Conservation (phyloP, 257 asterid species). For the Nicotiana tomentosiformis region DNA sequence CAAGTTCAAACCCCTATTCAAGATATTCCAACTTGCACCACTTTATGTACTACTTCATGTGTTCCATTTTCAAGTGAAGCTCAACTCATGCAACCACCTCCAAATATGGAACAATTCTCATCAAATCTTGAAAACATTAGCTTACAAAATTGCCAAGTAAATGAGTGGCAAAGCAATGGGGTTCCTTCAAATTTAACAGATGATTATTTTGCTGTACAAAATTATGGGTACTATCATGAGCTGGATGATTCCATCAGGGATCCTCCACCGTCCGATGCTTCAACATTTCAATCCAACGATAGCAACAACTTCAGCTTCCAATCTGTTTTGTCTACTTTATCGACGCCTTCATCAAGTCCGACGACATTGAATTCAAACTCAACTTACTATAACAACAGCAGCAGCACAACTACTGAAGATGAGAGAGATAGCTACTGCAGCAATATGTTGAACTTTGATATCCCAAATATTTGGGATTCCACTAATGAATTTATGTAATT, state of each 20-base stretch:
- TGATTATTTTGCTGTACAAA: slow-evolving; percentile 27
- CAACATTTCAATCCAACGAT: slow-evolving; percentile 47
- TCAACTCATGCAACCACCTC: slow-evolving; percentile 37
- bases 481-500: slow-evolving; percentile 49
- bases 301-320: slow-evolving; percentile 45
- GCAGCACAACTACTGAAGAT: slow-evolving; percentile 35
- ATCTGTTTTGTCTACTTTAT: slow-evolving; percentile 52
- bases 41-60: background rate
- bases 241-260: slow-evolving; percentile 30
- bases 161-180: slow-evolving; percentile 37
- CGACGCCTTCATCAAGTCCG: slow-evolving; percentile 71
- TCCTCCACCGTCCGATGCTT: slow-evolving; percentile 34
- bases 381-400: slow-evolving; percentile 26
- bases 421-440: slow-evolving; percentile 65
- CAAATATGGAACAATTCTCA: slow-evolving; percentile 16
- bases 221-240: slow-evolving; percentile 32
- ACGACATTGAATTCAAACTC: slow-evolving; percentile 45
- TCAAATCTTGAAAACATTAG: slow-evolving; percentile 22
- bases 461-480: slow-evolving; percentile 40
- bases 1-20: slow-evolving; percentile 35
- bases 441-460: slow-evolving; percentile 52
- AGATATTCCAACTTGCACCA: slow-evolving; percentile 16
- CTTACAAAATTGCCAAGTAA: slow-evolving; percentile 23
- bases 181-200: slow-evolving; percentile 18
- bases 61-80: slow-evolving; percentile 19